Evolutionary conservation across 306 rosid species (phyloP).

Genomic region (Delonix regia): DNA sequence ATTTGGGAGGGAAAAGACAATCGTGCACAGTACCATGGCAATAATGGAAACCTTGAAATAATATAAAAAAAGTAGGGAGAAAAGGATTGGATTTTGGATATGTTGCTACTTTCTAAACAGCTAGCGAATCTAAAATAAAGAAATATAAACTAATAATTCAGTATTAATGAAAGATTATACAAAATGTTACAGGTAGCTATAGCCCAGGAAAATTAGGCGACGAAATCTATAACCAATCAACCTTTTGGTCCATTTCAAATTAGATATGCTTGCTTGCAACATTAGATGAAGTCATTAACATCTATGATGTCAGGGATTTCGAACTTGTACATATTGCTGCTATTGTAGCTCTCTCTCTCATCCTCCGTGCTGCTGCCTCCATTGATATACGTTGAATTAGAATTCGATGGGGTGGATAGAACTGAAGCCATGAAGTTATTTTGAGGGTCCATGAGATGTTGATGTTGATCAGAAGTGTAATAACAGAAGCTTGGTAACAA

Average conservation of each 20-base stretch:
- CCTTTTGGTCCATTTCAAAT: conserved; percentile 32
- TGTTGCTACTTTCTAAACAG: conserved; percentile 35
- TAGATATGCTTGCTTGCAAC: background rate
- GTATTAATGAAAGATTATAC: conserved; percentile 38
- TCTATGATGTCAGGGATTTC: conserved; percentile 63
- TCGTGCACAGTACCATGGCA: conserved; percentile 29
- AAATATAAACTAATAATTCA: conserved; percentile 20
- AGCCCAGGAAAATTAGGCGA: conserved; percentile 26
- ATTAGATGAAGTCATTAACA: conserved; percentile 61
- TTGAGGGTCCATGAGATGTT: conserved; percentile 42
- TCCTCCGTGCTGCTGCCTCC: conserved; percentile 66
- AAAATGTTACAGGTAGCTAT: conserved; percentile 41
- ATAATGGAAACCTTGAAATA: conserved; percentile 47
- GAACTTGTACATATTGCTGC: conserved; percentile 66
- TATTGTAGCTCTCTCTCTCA: conserved; percentile 82
- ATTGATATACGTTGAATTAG: conserved; percentile 60
- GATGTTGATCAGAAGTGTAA: conserved; percentile 34
- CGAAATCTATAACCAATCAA: background rate
- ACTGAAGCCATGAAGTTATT: conserved; percentile 58
- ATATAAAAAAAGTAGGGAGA: background rate
- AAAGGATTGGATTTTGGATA: background rate
- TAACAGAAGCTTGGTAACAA: conserved; percentile 42
- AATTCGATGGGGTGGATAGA: conserved; percentile 74
- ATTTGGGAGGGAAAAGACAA: conserved; percentile 21
- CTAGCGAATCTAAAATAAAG: conserved; percentile 29